Evolutionary conservation across 1,139 yeast genomes (phyloP), one percentile per base, ranked within the genome.

Genomic region (Waltiozyma solani): DNA sequence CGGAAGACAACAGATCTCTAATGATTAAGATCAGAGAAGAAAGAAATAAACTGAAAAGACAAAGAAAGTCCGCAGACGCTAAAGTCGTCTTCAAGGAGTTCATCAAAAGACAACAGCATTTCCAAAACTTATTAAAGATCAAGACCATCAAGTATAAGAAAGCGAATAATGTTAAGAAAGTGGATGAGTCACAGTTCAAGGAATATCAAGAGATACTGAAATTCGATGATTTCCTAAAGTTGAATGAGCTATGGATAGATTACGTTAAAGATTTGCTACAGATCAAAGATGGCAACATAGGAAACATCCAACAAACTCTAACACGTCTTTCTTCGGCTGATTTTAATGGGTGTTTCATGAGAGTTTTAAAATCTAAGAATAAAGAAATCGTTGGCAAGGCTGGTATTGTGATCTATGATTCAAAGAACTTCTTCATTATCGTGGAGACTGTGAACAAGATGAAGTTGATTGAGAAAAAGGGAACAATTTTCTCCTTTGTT

Each of bases 401-500:
- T 32, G 98, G 98, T 0, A 82, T 89, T 7, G 86, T 89, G 2
- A 64, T 86, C 1, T 84, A 94, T 81, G 98, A 91, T 54, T 75
- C 91, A 8, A 89, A 84, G 54, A 76, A 80, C 49, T 72, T 75
- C 40, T 82, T 86, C 52, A 73, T 86, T 4, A 50, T 89, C 36
- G 76, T 81, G 23, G 70, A 74, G 35, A 54, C 40, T 34, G 50
- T 53, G 13, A 48, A 60, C 6, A 56, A 62, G 13, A 45, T 80
- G 24, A 67, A 71, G 48, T 58, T 72, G 42, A 54, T 79, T 13
- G 78, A 82, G 26, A 83, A 83, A 52, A 66, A 66, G 39, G 82
- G 82, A 2, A 63, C 79, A 0, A 56, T 73, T 11, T 81, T 83
- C 58, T 64, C 66, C 32, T 69, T 79, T 45, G 74, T 74, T 34